These are phyloP conservation scores for Cardamine resedifolia DNA, from an alignment of 345 rosid species.

Conservation along the genomic window DNA sequence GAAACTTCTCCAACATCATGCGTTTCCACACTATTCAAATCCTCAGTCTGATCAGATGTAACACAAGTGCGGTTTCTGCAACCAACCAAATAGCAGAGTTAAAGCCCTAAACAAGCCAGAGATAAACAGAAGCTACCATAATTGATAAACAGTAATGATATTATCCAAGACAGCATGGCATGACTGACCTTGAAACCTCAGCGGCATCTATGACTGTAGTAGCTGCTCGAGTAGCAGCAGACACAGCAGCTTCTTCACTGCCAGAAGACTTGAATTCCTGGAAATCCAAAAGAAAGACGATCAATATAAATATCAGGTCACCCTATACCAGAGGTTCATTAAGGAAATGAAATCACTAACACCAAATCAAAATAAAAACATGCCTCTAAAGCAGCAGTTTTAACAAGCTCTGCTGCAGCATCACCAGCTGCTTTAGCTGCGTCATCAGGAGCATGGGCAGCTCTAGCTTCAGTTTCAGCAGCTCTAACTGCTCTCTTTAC, in stretches of 20 bases:
- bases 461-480: constrained; percentile 96
- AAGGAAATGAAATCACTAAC: constrained; percentile 19
- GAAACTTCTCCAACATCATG: constrained; percentile 64
- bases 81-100: constrained; percentile 35
- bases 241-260: constrained; percentile 83
- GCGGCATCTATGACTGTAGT: constrained; percentile 93
- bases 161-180: background rate
- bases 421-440: constrained; percentile 94
- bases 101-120: constrained; percentile 10
- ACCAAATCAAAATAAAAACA: constrained; percentile 1
- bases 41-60: constrained; percentile 40
- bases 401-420: constrained; percentile 96
- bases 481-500: constrained; percentile 85
- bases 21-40: constrained; percentile 39
- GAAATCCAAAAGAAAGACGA: constrained; percentile 7
- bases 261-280: constrained; percentile 72
- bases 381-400: constrained; percentile 89
- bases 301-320: constrained; percentile 2
- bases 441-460: constrained; percentile 78
- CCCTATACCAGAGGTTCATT: background rate
- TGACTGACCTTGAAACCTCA: constrained; percentile 78
- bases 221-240: constrained; percentile 90
- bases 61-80: constrained; percentile 50
- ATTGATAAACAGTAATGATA: constrained; percentile 6
- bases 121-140: constrained; percentile 26